phyloP scores from a whole-genome alignment of 139 green algal species.

The Pseudopediastrum boryanum region DNA sequence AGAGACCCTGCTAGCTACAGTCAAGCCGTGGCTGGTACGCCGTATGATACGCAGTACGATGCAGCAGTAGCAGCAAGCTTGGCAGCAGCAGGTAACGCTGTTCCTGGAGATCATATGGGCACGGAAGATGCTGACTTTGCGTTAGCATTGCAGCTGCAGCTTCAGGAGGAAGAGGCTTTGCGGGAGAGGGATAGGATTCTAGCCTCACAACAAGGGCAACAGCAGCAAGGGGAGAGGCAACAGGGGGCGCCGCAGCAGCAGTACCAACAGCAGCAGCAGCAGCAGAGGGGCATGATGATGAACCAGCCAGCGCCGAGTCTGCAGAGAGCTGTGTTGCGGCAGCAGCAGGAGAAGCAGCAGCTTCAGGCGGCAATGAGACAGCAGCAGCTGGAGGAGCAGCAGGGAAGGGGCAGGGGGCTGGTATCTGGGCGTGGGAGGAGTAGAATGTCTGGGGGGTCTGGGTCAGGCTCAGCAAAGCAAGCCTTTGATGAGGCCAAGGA shows the following conservation, averaged over 20 bases:
- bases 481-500: too few relatives aligned
- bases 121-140: slow-evolving; percentile 77
- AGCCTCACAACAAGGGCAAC: slow-evolving; percentile 17
- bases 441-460: too few relatives aligned
- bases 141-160: slow-evolving; percentile 85
- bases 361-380: too few relatives aligned
- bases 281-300: slow-evolving; percentile 5
- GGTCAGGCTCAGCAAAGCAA: too few relatives aligned
- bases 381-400: too few relatives aligned
- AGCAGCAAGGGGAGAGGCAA: slow-evolving; percentile 4
- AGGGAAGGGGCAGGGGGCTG: too few relatives aligned
- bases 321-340: too few relatives aligned
- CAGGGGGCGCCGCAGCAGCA: slow-evolving; percentile 6
- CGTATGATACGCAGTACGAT: neutral
- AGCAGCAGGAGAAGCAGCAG: too few relatives aligned
- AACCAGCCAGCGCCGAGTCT: too few relatives aligned
- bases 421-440: too few relatives aligned
- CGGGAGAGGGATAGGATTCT: slow-evolving; percentile 2
- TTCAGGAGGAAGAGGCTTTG: slow-evolving; percentile 63
- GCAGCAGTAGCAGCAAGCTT: slow-evolving; percentile 20
- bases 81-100: slow-evolving; percentile 9
- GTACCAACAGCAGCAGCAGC: slow-evolving; percentile 21
- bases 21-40: slow-evolving; percentile 17
- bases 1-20: slow-evolving; percentile 26
- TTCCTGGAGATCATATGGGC: slow-evolving; percentile 4